These are phyloP conservation scores for Akebia trifoliata DNA, from an alignment of 164 flowering plant species.

Conservation along the genomic window DNA sequence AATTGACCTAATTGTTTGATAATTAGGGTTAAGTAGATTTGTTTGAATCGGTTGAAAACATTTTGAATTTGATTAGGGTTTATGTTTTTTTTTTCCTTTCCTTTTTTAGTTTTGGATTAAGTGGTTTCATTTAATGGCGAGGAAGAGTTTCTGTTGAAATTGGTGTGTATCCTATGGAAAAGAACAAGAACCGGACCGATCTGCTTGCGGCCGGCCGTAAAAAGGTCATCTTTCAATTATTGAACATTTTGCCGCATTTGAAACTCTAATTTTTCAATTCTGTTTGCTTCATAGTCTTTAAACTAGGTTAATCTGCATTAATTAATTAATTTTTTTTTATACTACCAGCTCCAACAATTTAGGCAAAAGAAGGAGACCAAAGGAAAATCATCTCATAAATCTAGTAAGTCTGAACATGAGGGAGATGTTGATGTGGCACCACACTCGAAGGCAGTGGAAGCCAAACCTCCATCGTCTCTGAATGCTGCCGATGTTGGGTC, in stretches of 20 bases:
- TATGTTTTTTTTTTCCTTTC: background rate
- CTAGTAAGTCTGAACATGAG: conserved; percentile 42
- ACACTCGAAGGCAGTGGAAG: too few species aligned
- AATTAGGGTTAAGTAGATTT: too few species aligned
- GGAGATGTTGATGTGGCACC: conserved; percentile 22
- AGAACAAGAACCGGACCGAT: conserved; percentile 70
- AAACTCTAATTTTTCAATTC: background rate
- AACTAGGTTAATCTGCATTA: too few species aligned
- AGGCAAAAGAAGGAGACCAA: conserved; percentile 78
- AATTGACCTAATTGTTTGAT: too few species aligned
- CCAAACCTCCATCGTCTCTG: conserved; percentile 9
- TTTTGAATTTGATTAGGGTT: conserved; percentile 5
- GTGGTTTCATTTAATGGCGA: conserved; percentile 19
- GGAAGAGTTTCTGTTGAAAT: conserved; percentile 17
- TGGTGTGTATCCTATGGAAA: conserved; percentile 61
- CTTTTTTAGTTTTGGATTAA: background rate
- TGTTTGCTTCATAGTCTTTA: background rate
- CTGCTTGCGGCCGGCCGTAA: conserved; percentile 87
- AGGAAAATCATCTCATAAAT: conserved; percentile 52
- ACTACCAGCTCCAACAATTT: conserved; percentile 75
- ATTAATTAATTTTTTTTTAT: background rate
- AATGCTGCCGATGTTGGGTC: conserved; percentile 14
- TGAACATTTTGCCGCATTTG: background rate
- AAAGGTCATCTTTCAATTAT: conserved; percentile 42
- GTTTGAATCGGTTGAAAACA: too few species aligned